phyloP scores from a whole-genome alignment of 148 eudicot species.

The Rhododendron henanense region DNA sequence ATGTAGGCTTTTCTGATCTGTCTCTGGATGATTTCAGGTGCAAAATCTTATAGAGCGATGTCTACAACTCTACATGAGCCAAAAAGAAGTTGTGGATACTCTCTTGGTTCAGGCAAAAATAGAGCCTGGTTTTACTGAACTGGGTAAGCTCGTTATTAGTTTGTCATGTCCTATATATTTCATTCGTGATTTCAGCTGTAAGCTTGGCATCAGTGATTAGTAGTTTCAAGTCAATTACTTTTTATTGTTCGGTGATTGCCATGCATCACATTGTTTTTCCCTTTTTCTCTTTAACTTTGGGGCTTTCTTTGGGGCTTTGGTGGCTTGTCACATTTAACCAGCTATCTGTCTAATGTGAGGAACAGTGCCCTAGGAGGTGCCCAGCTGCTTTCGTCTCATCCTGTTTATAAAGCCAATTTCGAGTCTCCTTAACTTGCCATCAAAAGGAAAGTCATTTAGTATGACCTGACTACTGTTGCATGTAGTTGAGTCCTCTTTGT shows the following conservation, averaged over 20 bases:
- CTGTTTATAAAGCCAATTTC: neutral
- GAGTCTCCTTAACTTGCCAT: neutral
- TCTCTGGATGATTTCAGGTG: conserved; percentile 42
- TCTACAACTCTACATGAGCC: conserved; percentile 84
- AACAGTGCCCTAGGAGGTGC: neutral
- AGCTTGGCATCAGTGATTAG: neutral
- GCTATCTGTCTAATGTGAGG: neutral
- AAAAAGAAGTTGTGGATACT: conserved; percentile 59
- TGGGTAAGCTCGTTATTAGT: conserved; percentile 37
- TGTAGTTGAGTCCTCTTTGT: neutral
- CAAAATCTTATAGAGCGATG: conserved; percentile 91
- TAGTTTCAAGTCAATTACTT: neutral
- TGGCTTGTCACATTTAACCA: neutral
- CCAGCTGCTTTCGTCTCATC: neutral
- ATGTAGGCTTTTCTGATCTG: neutral
- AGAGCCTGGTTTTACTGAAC: conserved; percentile 71
- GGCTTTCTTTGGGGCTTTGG: neutral
- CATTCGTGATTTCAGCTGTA: neutral
- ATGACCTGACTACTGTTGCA: neutral
- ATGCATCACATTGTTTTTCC: neutral
- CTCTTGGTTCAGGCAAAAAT: conserved; percentile 65
- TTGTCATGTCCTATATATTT: neutral
- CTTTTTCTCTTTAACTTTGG: neutral
- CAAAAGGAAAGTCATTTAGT: neutral
- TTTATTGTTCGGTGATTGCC: neutral